Evolutionary conservation across 805 yeast genomes (phyloP), one percentile per base, ranked within the genome.

Genomic region (Maudiozyma saulgeensis): DNA sequence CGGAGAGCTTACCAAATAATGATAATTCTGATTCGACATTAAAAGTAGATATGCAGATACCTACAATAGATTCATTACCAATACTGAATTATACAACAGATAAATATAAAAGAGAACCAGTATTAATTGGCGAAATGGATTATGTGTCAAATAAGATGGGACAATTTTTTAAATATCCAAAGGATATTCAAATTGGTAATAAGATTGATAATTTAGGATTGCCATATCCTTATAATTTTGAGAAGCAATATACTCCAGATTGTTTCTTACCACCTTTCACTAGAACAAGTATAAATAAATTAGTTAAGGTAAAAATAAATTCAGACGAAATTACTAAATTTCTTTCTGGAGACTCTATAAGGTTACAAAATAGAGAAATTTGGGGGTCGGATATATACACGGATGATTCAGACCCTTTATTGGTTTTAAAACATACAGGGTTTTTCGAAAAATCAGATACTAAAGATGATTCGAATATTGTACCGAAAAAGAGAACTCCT

Each of bases 361-460:
- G 79, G 46, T 71, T 69, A 13, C 59, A 56, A 35, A 78, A 83
- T 31, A 69, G 80, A 46, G 75, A 77, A 43, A 54, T 89, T 1
- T 91, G 98, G 98, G 99, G 99, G 2, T 78, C 90, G 1, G 96
- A 90, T 42, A 72, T 93, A 0, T 93, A 91, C 66, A 87, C 97
- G 0, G 98, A 93, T 66, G 99, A 91, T 64, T 84, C 96, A 0
- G 96, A 91, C 64, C 69, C 90, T 2, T 73, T 91, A 37, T 73
- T 86, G 5, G 84, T 82, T 0, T 68, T 91, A 46, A 76, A 79
- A 53, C 98, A 93, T 58, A 70, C 81, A 52, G 96, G 96, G 0
- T 67, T 82, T 43, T 72, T 82, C 49, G 64, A 75, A 47, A 62
- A 73, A 12, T 62, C 56, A 16, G 61, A 62, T 32, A 53, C 53